Evolutionary conservation across 257 asterid genomes (phyloP).

Genomic region (Jasminum sambac): DNA sequence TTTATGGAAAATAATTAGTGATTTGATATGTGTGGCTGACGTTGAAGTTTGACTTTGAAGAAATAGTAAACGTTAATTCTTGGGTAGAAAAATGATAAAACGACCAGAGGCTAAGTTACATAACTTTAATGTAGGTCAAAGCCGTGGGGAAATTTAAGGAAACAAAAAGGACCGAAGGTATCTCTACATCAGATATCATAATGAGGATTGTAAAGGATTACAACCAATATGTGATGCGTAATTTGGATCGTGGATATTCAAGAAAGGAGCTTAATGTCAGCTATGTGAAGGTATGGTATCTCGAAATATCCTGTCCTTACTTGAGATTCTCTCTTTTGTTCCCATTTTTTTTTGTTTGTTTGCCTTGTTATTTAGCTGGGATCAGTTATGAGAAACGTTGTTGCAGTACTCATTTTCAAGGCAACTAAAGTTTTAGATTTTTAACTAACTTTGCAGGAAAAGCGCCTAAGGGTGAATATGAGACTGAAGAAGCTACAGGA

Average conservation of each 20-base stretch:
- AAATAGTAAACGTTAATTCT: too few relatives aligned
- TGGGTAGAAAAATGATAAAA: too few relatives aligned
- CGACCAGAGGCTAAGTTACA: neutral
- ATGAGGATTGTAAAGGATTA: conserved; percentile 70
- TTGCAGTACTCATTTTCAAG: neutral
- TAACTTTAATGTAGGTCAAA: conserved; percentile 28
- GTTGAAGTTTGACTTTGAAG: too few relatives aligned
- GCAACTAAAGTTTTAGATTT: neutral
- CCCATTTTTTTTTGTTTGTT: too few relatives aligned
- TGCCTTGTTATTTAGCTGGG: neutral
- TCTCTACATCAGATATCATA: conserved; percentile 46
- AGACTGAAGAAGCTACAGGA: conserved; percentile 53
- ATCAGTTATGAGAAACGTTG: neutral
- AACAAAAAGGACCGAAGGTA: conserved; percentile 30
- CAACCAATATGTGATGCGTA: conserved; percentile 71
- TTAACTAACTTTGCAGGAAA: conserved; percentile 35
- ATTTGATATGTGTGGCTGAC: too few relatives aligned
- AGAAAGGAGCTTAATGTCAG: conserved; percentile 40
- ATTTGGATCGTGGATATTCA: conserved; percentile 66
- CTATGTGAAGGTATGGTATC: conserved; percentile 51
- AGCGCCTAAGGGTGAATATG: conserved; percentile 58
- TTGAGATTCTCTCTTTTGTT: neutral
- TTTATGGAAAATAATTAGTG: too few relatives aligned
- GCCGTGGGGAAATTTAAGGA: conserved; percentile 34
- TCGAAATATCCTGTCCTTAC: neutral